These are phyloP conservation scores for Paramecium tetraurelia DNA, from an alignment of 73 alveolate genomes.

Conservation along the genomic window DNA sequence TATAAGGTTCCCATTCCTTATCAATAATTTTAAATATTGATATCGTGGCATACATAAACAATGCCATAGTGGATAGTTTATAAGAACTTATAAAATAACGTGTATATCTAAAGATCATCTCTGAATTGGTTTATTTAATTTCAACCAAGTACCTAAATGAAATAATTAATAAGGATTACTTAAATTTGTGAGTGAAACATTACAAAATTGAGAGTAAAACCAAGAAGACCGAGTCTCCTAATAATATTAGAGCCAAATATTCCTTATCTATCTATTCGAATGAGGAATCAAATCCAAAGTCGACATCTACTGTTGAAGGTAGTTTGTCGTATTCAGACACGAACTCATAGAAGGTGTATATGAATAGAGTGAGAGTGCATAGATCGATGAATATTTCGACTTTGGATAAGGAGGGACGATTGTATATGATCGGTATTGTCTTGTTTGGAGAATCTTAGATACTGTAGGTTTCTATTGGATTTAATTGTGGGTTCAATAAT, in stretches of 20 bases:
- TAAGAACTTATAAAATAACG: slow-evolving; percentile 35
- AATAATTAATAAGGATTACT: neutral
- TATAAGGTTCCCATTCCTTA: neutral
- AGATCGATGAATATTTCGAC: neutral
- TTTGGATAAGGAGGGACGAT: neutral
- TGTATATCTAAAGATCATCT: neutral
- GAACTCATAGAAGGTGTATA: neutral
- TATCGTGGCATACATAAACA: neutral
- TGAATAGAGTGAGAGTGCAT: neutral
- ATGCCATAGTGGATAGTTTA: neutral
- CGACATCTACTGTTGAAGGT: neutral
- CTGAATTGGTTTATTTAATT: neutral
- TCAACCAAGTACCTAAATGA: neutral
- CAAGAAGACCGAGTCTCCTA: neutral
- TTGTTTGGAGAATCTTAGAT: slow-evolving; percentile 11
- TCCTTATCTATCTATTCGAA: neutral
- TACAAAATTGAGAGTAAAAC: slow-evolving; percentile 9
- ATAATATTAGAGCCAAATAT: neutral
- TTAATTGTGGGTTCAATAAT: neutral
- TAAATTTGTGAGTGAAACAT: slow-evolving; percentile 24
- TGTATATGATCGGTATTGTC: neutral
- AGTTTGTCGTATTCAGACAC: neutral
- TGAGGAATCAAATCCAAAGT: slow-evolving; percentile 23
- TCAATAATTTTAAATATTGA: neutral
- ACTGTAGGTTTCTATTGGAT: slow-evolving; percentile 16